Base-by-base conservation (phyloP, 2,329 filamentous ascomycete species). In the Exophiala aquamarina region DNA sequence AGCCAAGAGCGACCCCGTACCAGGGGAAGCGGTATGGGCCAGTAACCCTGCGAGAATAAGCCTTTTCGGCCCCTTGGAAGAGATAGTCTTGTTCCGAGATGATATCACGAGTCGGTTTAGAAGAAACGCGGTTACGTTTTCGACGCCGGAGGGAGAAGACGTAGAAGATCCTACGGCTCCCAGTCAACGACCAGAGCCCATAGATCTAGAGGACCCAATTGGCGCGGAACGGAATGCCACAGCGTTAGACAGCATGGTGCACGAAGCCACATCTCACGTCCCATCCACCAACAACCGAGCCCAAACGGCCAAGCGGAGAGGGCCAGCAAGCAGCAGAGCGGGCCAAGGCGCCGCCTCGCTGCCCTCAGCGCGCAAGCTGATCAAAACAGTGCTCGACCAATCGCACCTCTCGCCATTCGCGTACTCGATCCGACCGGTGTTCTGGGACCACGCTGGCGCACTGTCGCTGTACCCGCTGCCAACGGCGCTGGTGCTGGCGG, bases 371-470 rank as follows among this genome's bases (percentile, higher is more conserved):
- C 80, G 86, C 48, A 87, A 88, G 58, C 77, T 97, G 1, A 90
- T 95, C 60, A 94, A 95, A 65, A 95, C 92, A 0, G 66, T 98
- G 8, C 78, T 98, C 6, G 91, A 95, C 58, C 93, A 98, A 69
- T 89, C 89, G 4, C 87, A 89, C 55, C 78, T 98, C 9, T 84
- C 87, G 0, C 93, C 93, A 0, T 98, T 97, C 67, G 83, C 88
- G 0, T 77, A 90, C n/a, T 71, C 82, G 0, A 77, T 82, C 23
- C 81, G 92, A 1, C 93, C 93, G 0, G 80, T 95, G 3, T 81
- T 95, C 56, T 97, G 93, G 93, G 92, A 96, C 67, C 89, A 87
- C 65, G 83, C 84, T 0, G 76, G 81, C 4, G 73, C 86, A 2
- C 68, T 97, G 55, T 85, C 89, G 44, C 71, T 98, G 17, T 97